These are phyloP conservation scores for Peniophora sp. DNA, from an alignment of 1,284 basidiomycete species.

Conservation along the genomic window DNA sequence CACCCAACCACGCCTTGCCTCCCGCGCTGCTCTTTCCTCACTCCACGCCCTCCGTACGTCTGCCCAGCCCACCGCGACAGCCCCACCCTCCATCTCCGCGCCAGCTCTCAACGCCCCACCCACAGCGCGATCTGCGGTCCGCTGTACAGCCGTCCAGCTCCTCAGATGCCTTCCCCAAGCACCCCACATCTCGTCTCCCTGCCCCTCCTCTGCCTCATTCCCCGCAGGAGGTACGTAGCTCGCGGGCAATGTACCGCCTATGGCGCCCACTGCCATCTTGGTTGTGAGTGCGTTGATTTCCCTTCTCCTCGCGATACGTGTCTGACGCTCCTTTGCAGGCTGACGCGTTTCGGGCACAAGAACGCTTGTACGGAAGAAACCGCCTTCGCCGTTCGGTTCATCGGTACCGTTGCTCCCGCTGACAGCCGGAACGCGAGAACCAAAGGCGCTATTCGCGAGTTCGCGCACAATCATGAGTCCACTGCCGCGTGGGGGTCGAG, in stretches of 20 bases:
- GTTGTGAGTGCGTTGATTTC: conserved; percentile 75
- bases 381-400: conserved; percentile 16
- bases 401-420: background rate
- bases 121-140: conserved; percentile 66
- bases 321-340: conserved; percentile 42
- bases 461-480: background rate
- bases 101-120: conserved; percentile 37
- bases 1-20: conserved; percentile 53
- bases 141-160: conserved; percentile 58
- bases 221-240: background rate
- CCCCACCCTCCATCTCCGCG: background rate
- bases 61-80: conserved; percentile 56
- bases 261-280: conserved; percentile 68
- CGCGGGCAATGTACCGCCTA: conserved; percentile 55
- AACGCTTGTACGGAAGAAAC: conserved; percentile 67
- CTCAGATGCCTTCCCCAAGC: conserved; percentile 66
- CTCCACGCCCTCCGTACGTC: conserved; percentile 57
- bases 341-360: conserved; percentile 63
- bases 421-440: background rate
- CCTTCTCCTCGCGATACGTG: conserved; percentile 53
- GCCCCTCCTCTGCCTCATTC: conserved; percentile 17
- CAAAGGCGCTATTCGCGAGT: background rate
- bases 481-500: conserved; percentile 15
- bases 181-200: conserved; percentile 44
- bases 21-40: conserved; percentile 38